Conservation (phyloP, 768 basidiomycete species). For the Leccinum variicolor region DNA sequence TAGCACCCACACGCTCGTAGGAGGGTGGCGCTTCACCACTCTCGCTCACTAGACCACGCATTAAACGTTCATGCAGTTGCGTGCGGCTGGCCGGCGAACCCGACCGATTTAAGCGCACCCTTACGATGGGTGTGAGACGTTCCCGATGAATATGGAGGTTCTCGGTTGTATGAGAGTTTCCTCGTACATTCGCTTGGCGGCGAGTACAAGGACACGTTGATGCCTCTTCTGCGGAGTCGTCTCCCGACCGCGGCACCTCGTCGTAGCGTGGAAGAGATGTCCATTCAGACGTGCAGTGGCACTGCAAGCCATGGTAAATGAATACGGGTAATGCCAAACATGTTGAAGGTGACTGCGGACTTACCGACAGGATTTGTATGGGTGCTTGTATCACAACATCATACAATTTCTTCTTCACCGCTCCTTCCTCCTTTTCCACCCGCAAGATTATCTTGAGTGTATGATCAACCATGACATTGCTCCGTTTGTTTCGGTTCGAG, state of each 20-base stretch:
- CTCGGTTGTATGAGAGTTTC: background rate
- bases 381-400: slow-evolving; percentile 87
- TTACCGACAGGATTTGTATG: slow-evolving; percentile 81
- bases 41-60: slow-evolving; percentile 80
- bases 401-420: slow-evolving; percentile 74
- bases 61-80: slow-evolving; percentile 69
- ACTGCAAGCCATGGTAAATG: slow-evolving; percentile 38
- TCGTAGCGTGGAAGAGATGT: slow-evolving; percentile 76
- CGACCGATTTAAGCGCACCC: slow-evolving; percentile 30
- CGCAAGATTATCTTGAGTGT: slow-evolving; percentile 77
- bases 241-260: slow-evolving; percentile 25
- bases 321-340: background rate
- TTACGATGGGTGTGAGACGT: slow-evolving; percentile 34
- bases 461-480: slow-evolving; percentile 75
- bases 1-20: slow-evolving; percentile 8
- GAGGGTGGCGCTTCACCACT: slow-evolving; percentile 79
- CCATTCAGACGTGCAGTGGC: slow-evolving; percentile 79
- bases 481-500: slow-evolving; percentile 57
- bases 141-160: slow-evolving; percentile 10
- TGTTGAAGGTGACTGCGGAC: slow-evolving; percentile 26
- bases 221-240: slow-evolving; percentile 3
- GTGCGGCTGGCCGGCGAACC: slow-evolving; percentile 42
- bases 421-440: slow-evolving; percentile 74
- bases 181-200: slow-evolving; percentile 10
- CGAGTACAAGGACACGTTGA: slow-evolving; percentile 43